Base-by-base conservation (phyloP, 2,329 filamentous ascomycete species). In the Scytalidium lignicola region DNA sequence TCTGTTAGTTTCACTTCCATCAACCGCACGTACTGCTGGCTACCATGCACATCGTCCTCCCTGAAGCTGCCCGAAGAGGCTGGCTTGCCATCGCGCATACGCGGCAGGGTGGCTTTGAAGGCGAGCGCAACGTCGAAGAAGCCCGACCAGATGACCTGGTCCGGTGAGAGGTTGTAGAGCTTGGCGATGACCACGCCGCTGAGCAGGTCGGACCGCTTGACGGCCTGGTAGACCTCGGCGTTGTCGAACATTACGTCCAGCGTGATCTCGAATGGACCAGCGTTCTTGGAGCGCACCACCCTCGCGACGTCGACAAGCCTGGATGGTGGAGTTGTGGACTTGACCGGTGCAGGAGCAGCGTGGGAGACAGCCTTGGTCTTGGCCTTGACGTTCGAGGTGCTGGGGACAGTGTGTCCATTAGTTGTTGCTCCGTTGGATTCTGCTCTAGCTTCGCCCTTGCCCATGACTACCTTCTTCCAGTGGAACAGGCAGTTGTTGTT, bases 241-340 rank as follows among this genome's bases (percentile, higher is more conserved):
- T 64, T 59, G 0, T 59, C 59, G 55, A 79, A 79, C 46, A 79
- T 72, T 29, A 75, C 65, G 48, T 79, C 76, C 21, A 78, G 67
- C 0, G 75, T 78, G 22, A 79, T 65, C 52, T 79, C 74, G 50
- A 68, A 79, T 0, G 75, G 74, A 0, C 75, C 75, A 0, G 74
- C 64, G 41, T 77, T 78, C 56, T 79, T 80, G 13, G 71, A 74
- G 0, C 75, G 67, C 0, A 78, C 55, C 2, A 75, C 64, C 2
- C 61, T 63, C 0, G 72, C 68, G 3, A 75, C 43, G 22, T 73
- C 68, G 4, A 52, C 44, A 13, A 68, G 54, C 8, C 49, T 70
- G 71, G 1, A 76, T 55, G 9, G 62, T 70, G 52, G 75, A 77
- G 40, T 70, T 60, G 13, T 67, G 62, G 47, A 65, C 71, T 3